A percentile compares a stretch with the other conserved stretches of the same genome.
Evolutionary conservation across 805 yeast species (phyloP).

Genomic region (Wickerhamomyces chambardii): DNA sequence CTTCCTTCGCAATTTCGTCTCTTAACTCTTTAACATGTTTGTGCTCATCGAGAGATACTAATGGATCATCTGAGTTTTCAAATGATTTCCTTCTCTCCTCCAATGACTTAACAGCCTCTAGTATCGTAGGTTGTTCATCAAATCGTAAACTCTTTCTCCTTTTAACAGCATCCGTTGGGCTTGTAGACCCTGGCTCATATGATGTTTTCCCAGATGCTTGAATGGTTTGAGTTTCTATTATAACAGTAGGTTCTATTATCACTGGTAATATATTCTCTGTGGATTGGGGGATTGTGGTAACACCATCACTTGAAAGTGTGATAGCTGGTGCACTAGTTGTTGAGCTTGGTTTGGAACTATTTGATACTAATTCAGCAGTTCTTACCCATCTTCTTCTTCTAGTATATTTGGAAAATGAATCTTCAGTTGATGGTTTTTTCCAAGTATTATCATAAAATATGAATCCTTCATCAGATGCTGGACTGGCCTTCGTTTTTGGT

Average conservation of each 20-base stretch:
- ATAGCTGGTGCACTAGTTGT: constrained; percentile 5
- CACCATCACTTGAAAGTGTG: not conserved
- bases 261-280: not conserved
- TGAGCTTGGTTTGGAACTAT: no score
- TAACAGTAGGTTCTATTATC: not conserved
- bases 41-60: no score
- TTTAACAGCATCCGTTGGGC: constrained; percentile 3
- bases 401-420: constrained; percentile 83
- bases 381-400: constrained; percentile 95
- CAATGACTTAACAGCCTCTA: constrained; percentile 14
- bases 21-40: no score
- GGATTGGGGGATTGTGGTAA: constrained; percentile 6
- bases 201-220: constrained; percentile 14
- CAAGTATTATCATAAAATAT: constrained; percentile 89
- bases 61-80: no score
- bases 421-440: constrained; percentile 86
- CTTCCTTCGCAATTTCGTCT: not conserved
- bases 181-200: no score
- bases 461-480: constrained; percentile 75
- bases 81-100: constrained; percentile 7
- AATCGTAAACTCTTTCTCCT: constrained; percentile 35
- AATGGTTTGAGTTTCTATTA: constrained; percentile 10
- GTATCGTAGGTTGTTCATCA: constrained; percentile 26
- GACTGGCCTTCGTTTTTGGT: constrained; percentile 48
- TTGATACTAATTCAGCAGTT: constrained; percentile 75